Evolutionary conservation across 768 basidiomycete genomes (phyloP), one percentile per base, ranked within the genome.

Genomic region (Solioccasus polychromus): DNA sequence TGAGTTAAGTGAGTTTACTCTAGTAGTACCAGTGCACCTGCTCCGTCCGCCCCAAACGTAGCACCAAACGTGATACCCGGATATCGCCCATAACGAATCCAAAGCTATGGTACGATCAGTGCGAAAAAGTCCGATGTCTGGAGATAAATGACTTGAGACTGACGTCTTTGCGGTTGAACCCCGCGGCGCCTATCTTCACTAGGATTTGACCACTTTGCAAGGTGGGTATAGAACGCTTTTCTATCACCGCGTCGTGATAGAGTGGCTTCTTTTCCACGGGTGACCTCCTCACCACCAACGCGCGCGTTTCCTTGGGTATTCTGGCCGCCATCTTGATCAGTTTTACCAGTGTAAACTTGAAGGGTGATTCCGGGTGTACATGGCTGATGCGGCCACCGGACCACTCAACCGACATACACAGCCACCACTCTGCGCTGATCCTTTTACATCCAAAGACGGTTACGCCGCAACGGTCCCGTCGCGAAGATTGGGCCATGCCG

Each of bases 151-250:
- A 9, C 28, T 26, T 24, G 20, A 44, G 22, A 56, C 60, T 39
- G 48, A 86, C 85, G 55, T 89, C 88, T 57, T 83, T 73, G 57
- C 83, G 88, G 60, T 92, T 92, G 71, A 88, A 88, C 14, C 77
- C 80, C 0, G 74, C 86, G 12, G 88, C 85, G 17, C 68, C 71
- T 41, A 89, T 78, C 61, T 75, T 78, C 8, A 90, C 83, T 8
- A 87, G 70, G 1, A 90, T 62, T 62, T 90, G 71, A 2, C 79
- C 83, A 1, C 62, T 48, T 47, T 76, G 69, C 44, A 88, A 71
- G 46, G 42, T 20, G 8, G 78, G 76, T 32, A 88, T 61, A 0
- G 74, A 70, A 35, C 63, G 69, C 28, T 76, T 69, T 40, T 77
- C 72, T 10, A 89, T 43, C 6, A 70, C 67, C 1, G 77, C 79